Evolutionary conservation across 1,284 basidiomycete species (phyloP).

Genomic region (Thecaphora thlaspeos): DNA sequence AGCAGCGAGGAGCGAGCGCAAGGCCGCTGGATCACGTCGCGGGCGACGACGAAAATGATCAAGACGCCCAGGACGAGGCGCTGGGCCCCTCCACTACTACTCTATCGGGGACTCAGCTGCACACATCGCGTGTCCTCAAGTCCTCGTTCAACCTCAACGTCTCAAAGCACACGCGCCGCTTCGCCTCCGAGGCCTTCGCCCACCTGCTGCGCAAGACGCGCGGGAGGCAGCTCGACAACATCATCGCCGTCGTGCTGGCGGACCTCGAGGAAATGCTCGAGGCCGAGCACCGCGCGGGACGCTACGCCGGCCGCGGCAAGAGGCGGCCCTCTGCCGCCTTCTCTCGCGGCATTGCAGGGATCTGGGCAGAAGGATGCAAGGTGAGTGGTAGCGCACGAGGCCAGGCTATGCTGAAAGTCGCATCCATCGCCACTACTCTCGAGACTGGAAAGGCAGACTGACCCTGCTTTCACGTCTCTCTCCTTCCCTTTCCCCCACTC

Average conservation of each 20-base stretch:
- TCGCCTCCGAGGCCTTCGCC: conserved; percentile 54
- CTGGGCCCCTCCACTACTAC: background rate
- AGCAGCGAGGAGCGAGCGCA: conserved; percentile 2
- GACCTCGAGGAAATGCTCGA: conserved; percentile 35
- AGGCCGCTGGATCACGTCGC: background rate
- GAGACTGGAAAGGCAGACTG: no score
- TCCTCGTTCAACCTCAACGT: background rate
- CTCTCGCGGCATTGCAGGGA: conserved; percentile 48
- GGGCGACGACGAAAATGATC: conserved; percentile 2
- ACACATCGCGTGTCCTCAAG: no score
- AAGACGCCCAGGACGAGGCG: conserved; percentile 12
- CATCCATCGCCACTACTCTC: no score
- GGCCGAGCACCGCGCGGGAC: conserved; percentile 22
- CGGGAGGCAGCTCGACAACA: conserved; percentile 28
- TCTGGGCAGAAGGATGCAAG: conserved; percentile 52
- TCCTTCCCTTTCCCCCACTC: background rate
- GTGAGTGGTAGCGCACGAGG: no score
- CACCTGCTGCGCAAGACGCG: conserved; percentile 53
- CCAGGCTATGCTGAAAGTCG: no score
- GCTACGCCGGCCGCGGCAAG: conserved; percentile 14
- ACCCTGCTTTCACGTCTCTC: no score
- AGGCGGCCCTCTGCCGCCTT: conserved; percentile 28
- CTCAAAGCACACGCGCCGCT: conserved; percentile 48
- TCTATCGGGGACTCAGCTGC: background rate
- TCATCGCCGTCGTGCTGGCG: conserved; percentile 34